Conservation (phyloP, 306 rosid genomes). For the Citrullus amarus region DNA sequence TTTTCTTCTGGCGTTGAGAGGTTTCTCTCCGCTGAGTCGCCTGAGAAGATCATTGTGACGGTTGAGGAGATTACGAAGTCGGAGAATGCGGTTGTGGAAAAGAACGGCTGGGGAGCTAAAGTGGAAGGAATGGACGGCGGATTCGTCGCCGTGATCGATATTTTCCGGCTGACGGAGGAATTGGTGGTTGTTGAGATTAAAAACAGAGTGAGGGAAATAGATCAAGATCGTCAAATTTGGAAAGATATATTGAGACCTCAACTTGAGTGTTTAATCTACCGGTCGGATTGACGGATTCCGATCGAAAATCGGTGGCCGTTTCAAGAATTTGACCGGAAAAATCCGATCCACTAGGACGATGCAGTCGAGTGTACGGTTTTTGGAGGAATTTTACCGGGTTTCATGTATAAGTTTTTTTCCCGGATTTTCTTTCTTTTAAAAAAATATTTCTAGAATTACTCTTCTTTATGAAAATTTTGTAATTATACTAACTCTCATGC, state of each 20-base stretch:
- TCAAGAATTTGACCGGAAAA: neutral
- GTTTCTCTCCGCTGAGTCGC: constrained; percentile 30
- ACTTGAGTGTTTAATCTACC: constrained; percentile 20
- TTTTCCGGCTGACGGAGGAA: constrained; percentile 57
- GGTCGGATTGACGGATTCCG: neutral
- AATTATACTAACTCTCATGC: neutral
- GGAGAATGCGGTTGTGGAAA: constrained; percentile 23
- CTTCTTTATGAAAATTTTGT: neutral
- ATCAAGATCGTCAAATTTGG: constrained; percentile 22
- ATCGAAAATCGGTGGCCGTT: neutral
- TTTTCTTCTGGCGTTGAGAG: constrained; percentile 27
- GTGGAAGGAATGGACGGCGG: constrained; percentile 49
- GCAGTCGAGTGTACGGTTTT: neutral
- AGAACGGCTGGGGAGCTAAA: constrained; percentile 20
- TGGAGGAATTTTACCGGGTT: neutral
- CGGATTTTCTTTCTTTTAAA: neutral
- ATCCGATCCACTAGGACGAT: neutral
- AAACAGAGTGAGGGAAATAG: constrained; percentile 7
- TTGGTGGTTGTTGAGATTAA: constrained; percentile 47
- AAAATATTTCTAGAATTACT: neutral
- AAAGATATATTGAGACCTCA: constrained; percentile 34
- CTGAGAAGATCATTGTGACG: constrained; percentile 27
- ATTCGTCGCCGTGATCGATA: constrained; percentile 12
- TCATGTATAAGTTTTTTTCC: neutral
- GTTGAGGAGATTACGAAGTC: constrained; percentile 29